These are phyloP conservation scores for Adenanthera pavonina DNA, from an alignment of 306 rosid species.

Conservation along the genomic window DNA sequence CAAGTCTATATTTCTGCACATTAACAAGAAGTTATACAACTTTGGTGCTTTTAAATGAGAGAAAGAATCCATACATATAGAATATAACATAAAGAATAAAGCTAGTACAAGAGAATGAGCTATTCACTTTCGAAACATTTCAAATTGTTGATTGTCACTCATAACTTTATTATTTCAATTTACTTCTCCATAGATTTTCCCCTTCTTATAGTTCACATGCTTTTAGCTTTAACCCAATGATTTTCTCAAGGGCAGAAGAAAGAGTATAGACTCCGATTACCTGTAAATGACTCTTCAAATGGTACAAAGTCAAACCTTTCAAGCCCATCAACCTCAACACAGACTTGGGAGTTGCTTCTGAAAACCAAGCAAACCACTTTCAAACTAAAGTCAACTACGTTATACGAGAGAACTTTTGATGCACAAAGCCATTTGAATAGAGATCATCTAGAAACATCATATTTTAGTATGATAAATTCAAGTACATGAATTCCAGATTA, in stretches of 20 bases:
- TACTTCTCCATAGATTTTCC: not conserved
- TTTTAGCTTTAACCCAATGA: not conserved
- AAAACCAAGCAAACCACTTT: constrained; percentile 37
- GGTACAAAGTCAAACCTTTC: constrained; percentile 94
- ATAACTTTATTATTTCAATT: not conserved
- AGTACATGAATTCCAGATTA: not conserved
- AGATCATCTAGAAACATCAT: not conserved
- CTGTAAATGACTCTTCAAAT: constrained; percentile 99
- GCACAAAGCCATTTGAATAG: not conserved
- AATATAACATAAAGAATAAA: not conserved
- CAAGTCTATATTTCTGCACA: constrained; percentile 90
- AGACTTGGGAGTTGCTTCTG: constrained; percentile 97
- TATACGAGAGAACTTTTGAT: not conserved
- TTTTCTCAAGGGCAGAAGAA: constrained; percentile 4
- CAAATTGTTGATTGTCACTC: constrained; percentile 13
- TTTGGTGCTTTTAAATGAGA: constrained; percentile 9
- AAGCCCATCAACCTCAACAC: constrained; percentile 90
- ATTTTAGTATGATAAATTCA: not conserved
- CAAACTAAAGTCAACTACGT: constrained; percentile 23
- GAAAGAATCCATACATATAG: not conserved
- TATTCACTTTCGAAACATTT: constrained; percentile 2
- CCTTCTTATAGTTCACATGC: not conserved
- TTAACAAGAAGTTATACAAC: constrained; percentile 14
- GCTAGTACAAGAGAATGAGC: not conserved
- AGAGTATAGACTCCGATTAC: constrained; percentile 44